Percentiles rank a stretch among this genome's conserved stretches.
Conservation (phyloP, 2,329 filamentous ascomycete genomes). For the Phaeophleospora eucalypticola region DNA sequence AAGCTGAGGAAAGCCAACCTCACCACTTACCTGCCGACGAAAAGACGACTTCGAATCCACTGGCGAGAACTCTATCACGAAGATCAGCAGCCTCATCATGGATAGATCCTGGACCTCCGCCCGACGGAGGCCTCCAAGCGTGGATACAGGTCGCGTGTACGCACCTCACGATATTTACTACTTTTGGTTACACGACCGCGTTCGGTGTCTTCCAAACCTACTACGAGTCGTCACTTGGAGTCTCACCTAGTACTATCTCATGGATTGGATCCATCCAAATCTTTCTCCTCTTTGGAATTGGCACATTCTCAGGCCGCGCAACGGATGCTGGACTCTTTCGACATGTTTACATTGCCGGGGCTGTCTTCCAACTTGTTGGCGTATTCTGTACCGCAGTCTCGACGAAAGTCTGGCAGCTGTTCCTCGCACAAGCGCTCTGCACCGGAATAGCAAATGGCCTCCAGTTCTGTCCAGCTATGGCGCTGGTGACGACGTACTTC, state of each 20-base stretch:
- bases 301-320: conserved; percentile 50
- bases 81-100: conserved; percentile 26
- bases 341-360: conserved; percentile 41
- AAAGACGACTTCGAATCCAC: conserved; percentile 5
- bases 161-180: conserved; percentile 33
- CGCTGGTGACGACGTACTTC: conserved; percentile 65
- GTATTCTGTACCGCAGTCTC: conserved; percentile 52
- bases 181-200: conserved; percentile 27
- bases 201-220: conserved; percentile 45
- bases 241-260: conserved; percentile 44
- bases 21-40: background rate
- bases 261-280: conserved; percentile 52
- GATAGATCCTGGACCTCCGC: conserved; percentile 37
- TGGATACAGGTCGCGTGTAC: conserved; percentile 31
- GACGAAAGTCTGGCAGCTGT: conserved; percentile 49
- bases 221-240: conserved; percentile 36
- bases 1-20: conserved; percentile 12
- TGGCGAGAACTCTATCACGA: conserved; percentile 24
- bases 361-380: conserved; percentile 46
- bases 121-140: conserved; percentile 39
- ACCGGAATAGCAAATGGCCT: conserved; percentile 56
- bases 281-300: conserved; percentile 51
- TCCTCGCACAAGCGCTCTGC: conserved; percentile 51
- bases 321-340: conserved; percentile 51
- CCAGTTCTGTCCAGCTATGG: conserved; percentile 61